These are phyloP conservation scores for Talaromyces sp. DNA, from an alignment of 2,329 filamentous ascomycete genomes.

Conservation along the genomic window DNA sequence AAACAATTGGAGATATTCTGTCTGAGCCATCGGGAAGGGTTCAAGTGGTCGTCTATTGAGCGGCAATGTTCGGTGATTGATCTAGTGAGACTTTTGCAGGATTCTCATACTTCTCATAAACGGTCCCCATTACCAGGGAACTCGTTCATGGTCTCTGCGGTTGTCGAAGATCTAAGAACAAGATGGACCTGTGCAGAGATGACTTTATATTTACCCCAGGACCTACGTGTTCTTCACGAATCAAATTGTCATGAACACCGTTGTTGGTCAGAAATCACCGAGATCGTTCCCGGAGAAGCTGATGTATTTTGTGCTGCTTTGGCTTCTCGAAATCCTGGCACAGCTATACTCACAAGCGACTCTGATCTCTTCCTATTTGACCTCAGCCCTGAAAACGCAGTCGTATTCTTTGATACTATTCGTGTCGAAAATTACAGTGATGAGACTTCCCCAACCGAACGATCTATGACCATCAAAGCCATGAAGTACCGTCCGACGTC, in stretches of 20 bases:
- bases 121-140: constrained; percentile 48
- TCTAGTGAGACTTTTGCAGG: constrained; percentile 28
- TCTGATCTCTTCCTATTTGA: constrained; percentile 79
- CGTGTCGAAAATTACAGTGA: constrained; percentile 31
- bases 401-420: constrained; percentile 67
- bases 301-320: constrained; percentile 72
- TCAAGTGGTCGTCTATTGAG: constrained; percentile 18
- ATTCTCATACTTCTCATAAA: constrained; percentile 25
- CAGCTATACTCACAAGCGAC: constrained; percentile 72
- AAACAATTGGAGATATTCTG: constrained; percentile 53
- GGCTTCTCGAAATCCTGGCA: constrained; percentile 50
- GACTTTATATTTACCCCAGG: constrained; percentile 16
- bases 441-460: constrained; percentile 8
- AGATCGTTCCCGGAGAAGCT: constrained; percentile 77
- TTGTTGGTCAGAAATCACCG: constrained; percentile 39
- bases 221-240: constrained; percentile 24
- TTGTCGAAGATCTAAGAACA: constrained; percentile 66
- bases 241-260: constrained; percentile 20
- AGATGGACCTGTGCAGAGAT: constrained; percentile 34
- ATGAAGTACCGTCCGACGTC: constrained; percentile 37
- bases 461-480: constrained; percentile 32
- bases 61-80: constrained; percentile 15
- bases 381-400: constrained; percentile 57
- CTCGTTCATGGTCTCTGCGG: constrained; percentile 71
- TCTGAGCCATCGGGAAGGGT: constrained; percentile 32